phyloP scores from a whole-genome alignment of 805 yeast genomes.

The Candida sonorensis region DNA sequence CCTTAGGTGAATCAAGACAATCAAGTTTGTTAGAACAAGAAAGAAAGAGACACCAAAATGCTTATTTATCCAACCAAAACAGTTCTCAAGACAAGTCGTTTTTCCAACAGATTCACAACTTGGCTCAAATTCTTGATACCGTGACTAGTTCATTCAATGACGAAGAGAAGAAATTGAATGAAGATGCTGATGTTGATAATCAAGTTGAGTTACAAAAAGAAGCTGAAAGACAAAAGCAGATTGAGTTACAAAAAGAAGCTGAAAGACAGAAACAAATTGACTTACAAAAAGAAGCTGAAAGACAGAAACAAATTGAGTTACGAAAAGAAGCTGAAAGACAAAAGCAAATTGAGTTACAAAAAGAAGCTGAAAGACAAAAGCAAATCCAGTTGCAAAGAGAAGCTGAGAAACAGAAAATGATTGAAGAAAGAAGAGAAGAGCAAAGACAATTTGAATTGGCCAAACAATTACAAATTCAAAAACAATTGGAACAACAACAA shows the following conservation, averaged over 20 bases:
- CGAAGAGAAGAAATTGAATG: no score
- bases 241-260: slow-evolving; percentile 1
- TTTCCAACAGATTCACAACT: no score
- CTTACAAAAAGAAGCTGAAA: neutral
- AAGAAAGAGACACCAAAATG: no score
- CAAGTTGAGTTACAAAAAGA: no score
- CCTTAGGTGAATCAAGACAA: no score
- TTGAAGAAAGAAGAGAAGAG: slow-evolving; percentile 3
- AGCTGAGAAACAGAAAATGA: neutral
- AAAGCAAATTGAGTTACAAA: neutral
- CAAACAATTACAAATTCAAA: neutral
- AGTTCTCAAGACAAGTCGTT: no score
- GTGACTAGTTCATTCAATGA: no score
- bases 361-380: neutral
- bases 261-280: neutral
- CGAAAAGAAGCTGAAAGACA: neutral
- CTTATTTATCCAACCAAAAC: no score
- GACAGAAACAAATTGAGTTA: neutral
- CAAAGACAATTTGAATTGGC: slow-evolving; percentile 3
- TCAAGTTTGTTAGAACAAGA: no score
- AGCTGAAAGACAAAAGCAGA: neutral
- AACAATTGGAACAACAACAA: slow-evolving; percentile 1
- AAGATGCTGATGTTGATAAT: no score
- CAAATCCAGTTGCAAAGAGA: neutral
- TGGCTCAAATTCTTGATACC: no score